Conservation (phyloP, 441 rosid species). For the Populus hybrid region DNA sequence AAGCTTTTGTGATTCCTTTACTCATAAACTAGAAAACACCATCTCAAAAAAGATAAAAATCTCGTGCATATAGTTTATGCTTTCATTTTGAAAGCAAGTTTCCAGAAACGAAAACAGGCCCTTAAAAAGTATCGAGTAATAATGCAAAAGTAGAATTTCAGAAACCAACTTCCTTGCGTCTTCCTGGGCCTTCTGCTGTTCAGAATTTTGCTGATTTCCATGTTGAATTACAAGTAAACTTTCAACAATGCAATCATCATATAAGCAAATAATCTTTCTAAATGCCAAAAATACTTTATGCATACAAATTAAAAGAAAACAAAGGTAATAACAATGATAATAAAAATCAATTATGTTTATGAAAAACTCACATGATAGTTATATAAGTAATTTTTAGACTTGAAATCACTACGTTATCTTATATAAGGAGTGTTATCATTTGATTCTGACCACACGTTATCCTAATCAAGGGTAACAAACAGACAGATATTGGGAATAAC, state of each 20-base stretch:
- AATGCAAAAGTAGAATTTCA: neutral
- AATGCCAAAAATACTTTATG: no score
- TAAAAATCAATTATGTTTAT: no score
- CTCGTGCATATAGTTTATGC: neutral
- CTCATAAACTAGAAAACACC: neutral
- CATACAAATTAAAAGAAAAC: no score
- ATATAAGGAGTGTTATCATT: no score
- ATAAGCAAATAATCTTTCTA: conserved; percentile 3
- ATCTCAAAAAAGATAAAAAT: neutral
- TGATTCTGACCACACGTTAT: no score
- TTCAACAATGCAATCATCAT: conserved; percentile 8
- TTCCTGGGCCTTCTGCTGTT: conserved; percentile 74
- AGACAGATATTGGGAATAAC: no score
- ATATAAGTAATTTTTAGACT: no score
- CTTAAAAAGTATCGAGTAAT: neutral
- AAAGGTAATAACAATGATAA: no score
- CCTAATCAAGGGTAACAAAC: no score
- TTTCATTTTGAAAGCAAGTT: neutral
- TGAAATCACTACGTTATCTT: no score
- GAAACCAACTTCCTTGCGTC: conserved; percentile 67
- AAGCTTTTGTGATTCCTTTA: neutral
- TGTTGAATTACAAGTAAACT: conserved; percentile 21
- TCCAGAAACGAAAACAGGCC: neutral
- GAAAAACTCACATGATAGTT: no score
- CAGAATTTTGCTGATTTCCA: conserved; percentile 67